These are phyloP conservation scores for Buxus sempervirens DNA, from an alignment of 164 flowering plant genomes.

Conservation along the genomic window DNA sequence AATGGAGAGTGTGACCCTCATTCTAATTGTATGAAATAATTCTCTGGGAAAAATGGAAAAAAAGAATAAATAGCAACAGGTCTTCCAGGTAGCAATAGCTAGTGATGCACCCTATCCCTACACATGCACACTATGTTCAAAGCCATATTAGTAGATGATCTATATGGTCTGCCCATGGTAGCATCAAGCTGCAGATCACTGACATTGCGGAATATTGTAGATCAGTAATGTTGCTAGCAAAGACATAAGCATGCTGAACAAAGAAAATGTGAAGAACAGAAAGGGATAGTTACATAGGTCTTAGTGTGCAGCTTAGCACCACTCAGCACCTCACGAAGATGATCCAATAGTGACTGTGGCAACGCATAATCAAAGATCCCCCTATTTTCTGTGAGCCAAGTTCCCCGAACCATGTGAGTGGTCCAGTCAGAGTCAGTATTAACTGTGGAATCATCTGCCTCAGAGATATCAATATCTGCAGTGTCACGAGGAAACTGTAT, in stretches of 20 bases:
- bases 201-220: neutral
- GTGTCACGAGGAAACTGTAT: slow-evolving; percentile 4
- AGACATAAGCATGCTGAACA: neutral
- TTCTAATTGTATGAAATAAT: no score
- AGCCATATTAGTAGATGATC: no score
- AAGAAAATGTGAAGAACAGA: neutral
- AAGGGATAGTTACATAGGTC: slow-evolving; percentile 32
- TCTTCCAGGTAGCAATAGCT: no score
- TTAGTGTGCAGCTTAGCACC: slow-evolving; percentile 15
- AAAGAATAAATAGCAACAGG: no score
- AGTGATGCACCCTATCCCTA: no score
- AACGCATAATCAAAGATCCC: slow-evolving; percentile 65
- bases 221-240: neutral
- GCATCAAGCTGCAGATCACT: neutral
- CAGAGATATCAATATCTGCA: slow-evolving; percentile 51
- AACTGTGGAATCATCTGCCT: slow-evolving; percentile 26
- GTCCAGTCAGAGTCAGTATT: slow-evolving; percentile 32
- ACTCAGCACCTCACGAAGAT: slow-evolving; percentile 43
- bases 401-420: slow-evolving; percentile 85
- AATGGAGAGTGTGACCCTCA: no score
- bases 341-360: slow-evolving; percentile 63
- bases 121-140: no score
- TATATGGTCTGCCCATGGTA: no score
- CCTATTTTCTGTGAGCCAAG: slow-evolving; percentile 66
- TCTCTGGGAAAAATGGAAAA: no score